Base-by-base conservation (phyloP, 2,329 filamentous ascomycete species). In the Cladorrhinum sp. region DNA sequence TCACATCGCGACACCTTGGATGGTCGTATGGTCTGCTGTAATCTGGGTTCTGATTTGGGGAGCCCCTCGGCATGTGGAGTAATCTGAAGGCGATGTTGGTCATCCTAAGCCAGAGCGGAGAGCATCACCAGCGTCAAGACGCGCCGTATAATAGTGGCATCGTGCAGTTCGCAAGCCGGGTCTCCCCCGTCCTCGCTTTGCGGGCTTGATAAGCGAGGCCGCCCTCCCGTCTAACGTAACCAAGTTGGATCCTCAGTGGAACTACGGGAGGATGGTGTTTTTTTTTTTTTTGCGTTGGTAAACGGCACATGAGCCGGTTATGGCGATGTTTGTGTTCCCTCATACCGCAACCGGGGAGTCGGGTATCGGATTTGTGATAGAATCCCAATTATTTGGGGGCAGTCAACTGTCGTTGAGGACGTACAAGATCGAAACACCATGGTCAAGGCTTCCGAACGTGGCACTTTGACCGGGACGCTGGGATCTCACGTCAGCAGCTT, bases 401-500 rank as follows among this genome's bases (percentile, higher is more conserved):
- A 21, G n/a, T 20, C 2, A 16, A 46, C 3, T 28, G 33, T 46
- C n/a, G 18, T 21, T 46, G 42, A 46, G 7, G n/a, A 20, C 42
- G n/a, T 18, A 46, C 42, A 46, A 46, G 42, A 46, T 46, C 18
- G 18, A 46, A 46, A 46, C 33, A 46, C 42, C 42, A 46, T 21
- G 49, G 20, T 51, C 49, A 4, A 51, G 14, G 49, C 2, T 51
- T 26, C 49, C 49, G 20, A 51, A 51, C 49, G 21, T 26, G 42
- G 42, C 2, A 46, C 42, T 28, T 28, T 46, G 42, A 46, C 42
- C 6, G 42, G n/a, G 42, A 46, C n/a, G 18, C 36, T 57, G 54
- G 36, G 39, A 23, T 57, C 54, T 57, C 36, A 57, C 54, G 54
- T 57, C 54, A 57, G 54, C 54, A 42, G 26, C 23, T 36, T 46